Base-by-base conservation (phyloP, 345 rosid genomes). In the Gynandropsis gynandra region DNA sequence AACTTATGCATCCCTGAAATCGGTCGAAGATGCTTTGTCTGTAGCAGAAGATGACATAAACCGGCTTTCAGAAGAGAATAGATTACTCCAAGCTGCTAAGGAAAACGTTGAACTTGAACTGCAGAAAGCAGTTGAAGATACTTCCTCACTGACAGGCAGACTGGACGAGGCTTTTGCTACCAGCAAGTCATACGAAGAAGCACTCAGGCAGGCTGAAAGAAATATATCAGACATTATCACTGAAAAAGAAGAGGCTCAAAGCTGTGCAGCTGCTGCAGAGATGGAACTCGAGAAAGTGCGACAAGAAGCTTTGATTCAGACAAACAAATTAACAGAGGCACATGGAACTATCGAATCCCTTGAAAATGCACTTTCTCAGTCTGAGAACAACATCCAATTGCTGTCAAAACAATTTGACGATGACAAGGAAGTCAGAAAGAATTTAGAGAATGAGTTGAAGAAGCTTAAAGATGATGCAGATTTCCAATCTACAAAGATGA, bases 221-320 rank as follows among this genome's bases (percentile, higher is more conserved):
- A 74, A 73, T 44, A 72, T 77, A 67, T 68, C 75, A 35, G 61
- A 63, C 41, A 70, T 83, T 31, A 62, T 67, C 45, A 79, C 56
- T 65, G 95, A 77, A 71, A 81, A 77, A 66, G 89, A 86, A 68
- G 96, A 78, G 69, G 78, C 73, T 67, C 80, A 74, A 59, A 65
- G 60, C 57, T 55, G 73, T 59, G 66, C 71, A 62, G 74, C 73
- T 63, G 63, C 72, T 38, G 62, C 73, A 39, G 83, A 68, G 67
- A 61, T 58, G 34, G 89, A 86, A 47, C 65, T 78, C 32, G 90
- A 72, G 74, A 74, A 65, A 67, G 32, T 70, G 62, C 73, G 62
- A 66, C 74, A 71, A 48, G 89, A 75, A 64, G 49, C 64, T 63
- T 58, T 73, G 18, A 14, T 50, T 54, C 89, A 82, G 67, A 74